Conservation (phyloP, 192 early-diverging fungal genomes). For the Paraglomus brasilianum region DNA sequence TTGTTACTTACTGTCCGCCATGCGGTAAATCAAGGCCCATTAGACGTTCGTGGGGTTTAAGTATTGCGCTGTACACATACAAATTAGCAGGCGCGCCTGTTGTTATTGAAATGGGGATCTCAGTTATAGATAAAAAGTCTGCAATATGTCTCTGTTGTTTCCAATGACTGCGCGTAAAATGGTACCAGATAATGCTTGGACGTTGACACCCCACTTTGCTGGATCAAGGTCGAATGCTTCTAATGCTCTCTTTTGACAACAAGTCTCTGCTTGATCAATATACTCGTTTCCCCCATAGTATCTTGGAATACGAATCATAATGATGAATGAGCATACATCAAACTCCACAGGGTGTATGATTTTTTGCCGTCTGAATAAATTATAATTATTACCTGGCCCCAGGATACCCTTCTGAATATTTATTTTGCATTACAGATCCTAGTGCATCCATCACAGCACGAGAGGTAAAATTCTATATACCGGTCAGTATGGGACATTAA, state of each 20-base stretch:
- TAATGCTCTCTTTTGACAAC: constrained; percentile 96
- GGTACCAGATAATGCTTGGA: constrained; percentile 86
- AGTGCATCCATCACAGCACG: constrained; percentile 93
- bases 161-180: background rate
- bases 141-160: background rate
- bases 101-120: background rate
- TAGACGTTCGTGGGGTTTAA: constrained; percentile 96
- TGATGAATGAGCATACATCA: constrained; percentile 9
- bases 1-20: constrained; percentile 85
- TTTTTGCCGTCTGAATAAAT: background rate
- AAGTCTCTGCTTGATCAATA: constrained; percentile 90
- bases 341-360: background rate
- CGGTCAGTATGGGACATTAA: background rate
- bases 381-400: constrained; percentile 64
- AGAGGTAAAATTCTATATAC: constrained; percentile 90
- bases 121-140: constrained; percentile 9
- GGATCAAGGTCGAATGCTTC: constrained; percentile 84
- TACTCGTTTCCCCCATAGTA: constrained; percentile 99
- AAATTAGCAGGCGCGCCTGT: constrained; percentile 93
- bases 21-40: constrained; percentile 99
- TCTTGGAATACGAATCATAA: constrained; percentile 36
- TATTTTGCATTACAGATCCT: constrained; percentile 99
- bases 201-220: constrained; percentile 95
- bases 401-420: constrained; percentile 98
- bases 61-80: constrained; percentile 91